Evolutionary conservation across 2,329 filamentous ascomycete genomes (phyloP), one percentile per base, ranked within the genome.

Genomic region (Gaeumannomyces tritici): DNA sequence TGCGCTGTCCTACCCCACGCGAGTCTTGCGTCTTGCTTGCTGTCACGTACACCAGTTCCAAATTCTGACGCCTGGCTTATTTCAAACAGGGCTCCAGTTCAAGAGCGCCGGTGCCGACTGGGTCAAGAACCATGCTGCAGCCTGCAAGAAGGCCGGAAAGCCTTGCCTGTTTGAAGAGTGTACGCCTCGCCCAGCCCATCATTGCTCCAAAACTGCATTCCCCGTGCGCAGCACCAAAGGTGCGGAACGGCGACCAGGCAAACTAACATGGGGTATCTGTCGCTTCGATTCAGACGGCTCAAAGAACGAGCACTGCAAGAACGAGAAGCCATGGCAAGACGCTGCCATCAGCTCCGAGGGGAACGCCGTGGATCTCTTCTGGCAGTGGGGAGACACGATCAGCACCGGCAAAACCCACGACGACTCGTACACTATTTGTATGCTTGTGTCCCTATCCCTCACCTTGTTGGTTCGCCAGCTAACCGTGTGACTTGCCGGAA

Each of bases 401-500:
- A 77, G 76, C 70, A 73, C 65, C 11, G 79, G 79, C 2, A 71
- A 57, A 28, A 74, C 77, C 0, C 70, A 73, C 58, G 71, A 79
- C 61, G 78, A 81, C 59, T 74, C 74, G n/a, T 73, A 76, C 61
- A 80, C 78, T 15, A 75, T 80, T 63, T 80, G 56, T 58, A 33
- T 21, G 56, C 28, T 29, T 31, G n/a, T n/a, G 15, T 35, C 56
- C 29, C 29, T 21, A 8, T n/a, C 42, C 18, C 42, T 51, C n/a
- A 3, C 21, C 21, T 51, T 24, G 6, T 11, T 9, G 8, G n/a
- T 3, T 21, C 11, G 8, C 11, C 18, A n/a, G 42, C 42, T 51
- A 51, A 51, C 21, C 42, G 11, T 24, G 42, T 18, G 42, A 8
- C 9, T 9, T n/a, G n/a, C 18, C 21, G 8, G 42, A 7, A 7